A percentile compares a stretch with the other conserved stretches of the same genome.
These are phyloP conservation scores for Aspergillus alliaceus DNA, from an alignment of 2,329 filamentous ascomycete species.

Conservation along the genomic window DNA sequence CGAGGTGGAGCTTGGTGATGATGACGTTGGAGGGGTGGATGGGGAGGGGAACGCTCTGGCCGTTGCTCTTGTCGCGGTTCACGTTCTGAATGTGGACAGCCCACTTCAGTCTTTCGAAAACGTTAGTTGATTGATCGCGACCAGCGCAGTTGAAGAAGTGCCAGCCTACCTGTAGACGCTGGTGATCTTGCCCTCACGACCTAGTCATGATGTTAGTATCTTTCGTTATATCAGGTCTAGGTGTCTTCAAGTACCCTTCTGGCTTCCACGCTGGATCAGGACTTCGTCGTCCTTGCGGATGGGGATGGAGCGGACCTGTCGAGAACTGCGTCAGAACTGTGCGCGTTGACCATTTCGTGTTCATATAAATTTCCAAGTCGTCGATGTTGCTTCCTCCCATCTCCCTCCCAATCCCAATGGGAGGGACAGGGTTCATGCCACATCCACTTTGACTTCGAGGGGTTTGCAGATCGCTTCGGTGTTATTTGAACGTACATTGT, in stretches of 20 bases:
- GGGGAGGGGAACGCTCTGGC: constrained; percentile 91
- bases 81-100: constrained; percentile 96
- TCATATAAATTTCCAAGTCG: not conserved
- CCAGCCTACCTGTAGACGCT: constrained; percentile 77
- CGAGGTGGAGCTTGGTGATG: constrained; percentile 97
- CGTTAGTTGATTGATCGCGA: not conserved
- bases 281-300: constrained; percentile 98
- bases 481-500: constrained; percentile 71
- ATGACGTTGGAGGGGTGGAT: constrained; percentile 96
- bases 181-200: constrained; percentile 96
- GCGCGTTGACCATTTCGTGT: not conserved
- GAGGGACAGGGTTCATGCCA: not conserved
- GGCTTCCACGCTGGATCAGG: too few relatives aligned
- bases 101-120: constrained; percentile 72
- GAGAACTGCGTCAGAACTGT: constrained; percentile 7
- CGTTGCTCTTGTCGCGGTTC: constrained; percentile 94
- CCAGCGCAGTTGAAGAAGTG: too few relatives aligned
- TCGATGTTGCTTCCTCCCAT: not conserved
- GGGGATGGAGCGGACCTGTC: constrained; percentile 87
- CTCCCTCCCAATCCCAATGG: not conserved
- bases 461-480: constrained; percentile 5
- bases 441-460: constrained; percentile 6
- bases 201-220: constrained; percentile 90
- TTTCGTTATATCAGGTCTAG: too few relatives aligned
- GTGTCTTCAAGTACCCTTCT: too few relatives aligned